Conservation (phyloP, 345 rosid species). For the Nephelium lappaceum region DNA sequence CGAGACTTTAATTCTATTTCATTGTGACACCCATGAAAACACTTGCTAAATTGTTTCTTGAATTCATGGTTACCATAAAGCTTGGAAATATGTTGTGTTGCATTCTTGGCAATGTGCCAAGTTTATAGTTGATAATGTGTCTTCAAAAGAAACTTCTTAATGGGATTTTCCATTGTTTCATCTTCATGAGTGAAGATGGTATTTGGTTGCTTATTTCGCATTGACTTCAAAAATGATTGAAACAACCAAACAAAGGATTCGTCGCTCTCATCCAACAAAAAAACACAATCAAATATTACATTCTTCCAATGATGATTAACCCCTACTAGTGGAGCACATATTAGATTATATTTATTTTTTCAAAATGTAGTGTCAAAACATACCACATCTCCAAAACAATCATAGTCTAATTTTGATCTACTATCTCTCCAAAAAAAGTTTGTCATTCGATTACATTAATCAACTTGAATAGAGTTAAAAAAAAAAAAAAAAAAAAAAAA, state of each 20-base stretch:
- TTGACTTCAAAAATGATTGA: background rate
- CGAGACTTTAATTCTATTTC: background rate
- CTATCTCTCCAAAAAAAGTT: background rate
- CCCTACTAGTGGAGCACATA: background rate
- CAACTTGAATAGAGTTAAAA: too few relatives aligned
- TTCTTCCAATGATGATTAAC: background rate
- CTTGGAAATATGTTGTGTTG: background rate
- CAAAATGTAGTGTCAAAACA: background rate
- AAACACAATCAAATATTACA: background rate
- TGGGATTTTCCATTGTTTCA: background rate
- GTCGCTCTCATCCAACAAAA: background rate
- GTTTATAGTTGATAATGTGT: background rate
- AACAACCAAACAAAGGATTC: background rate
- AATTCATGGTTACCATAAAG: background rate
- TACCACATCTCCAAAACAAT: background rate
- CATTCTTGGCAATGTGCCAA: background rate
- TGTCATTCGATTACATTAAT: background rate
- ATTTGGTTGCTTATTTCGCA: background rate
- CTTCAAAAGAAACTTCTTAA: background rate
- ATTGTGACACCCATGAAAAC: background rate
- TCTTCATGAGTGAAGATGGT: background rate
- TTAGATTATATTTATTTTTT: background rate
- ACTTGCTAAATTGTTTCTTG: background rate
- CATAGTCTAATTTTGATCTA: background rate
- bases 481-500: too few relatives aligned